Evolutionary conservation across 495 filamentous ascomycete genomes (phyloP).

Genomic region (Mycothermus thermophilus): DNA sequence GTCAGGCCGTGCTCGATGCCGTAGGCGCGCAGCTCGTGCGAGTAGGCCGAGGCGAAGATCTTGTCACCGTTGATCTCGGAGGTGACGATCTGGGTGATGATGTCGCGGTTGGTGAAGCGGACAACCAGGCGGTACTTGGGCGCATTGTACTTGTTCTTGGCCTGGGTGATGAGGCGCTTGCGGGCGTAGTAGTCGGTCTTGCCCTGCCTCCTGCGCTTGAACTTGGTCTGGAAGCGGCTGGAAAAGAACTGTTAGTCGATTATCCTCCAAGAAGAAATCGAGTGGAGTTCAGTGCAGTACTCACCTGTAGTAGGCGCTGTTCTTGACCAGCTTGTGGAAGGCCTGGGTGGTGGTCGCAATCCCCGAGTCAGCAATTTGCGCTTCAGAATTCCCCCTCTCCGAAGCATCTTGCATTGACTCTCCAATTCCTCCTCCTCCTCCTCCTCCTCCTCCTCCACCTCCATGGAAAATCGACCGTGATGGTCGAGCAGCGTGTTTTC

Average conservation of each 20-base stretch:
- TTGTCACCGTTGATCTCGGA: constrained; percentile 97
- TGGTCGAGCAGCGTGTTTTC: constrained; percentile 4
- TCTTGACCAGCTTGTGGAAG: constrained; percentile 95
- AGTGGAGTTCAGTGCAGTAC: too few relatives aligned
- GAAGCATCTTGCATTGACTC: constrained; percentile 98
- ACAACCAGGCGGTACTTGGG: constrained; percentile 99
- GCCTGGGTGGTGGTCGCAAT: constrained; percentile 49
- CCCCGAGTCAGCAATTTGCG: constrained; percentile 96
- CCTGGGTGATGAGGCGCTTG: constrained; percentile 98
- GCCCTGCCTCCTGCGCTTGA: constrained; percentile 87
- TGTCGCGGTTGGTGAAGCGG: constrained; percentile 99
- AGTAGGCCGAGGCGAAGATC: constrained; percentile 83
- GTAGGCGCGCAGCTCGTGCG: constrained; percentile 93
- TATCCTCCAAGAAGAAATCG: not conserved
- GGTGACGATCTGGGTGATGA: constrained; percentile 92
- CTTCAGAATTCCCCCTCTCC: constrained; percentile 68
- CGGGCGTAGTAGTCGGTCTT: constrained; percentile 99
- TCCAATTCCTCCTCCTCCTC: constrained; percentile 15
- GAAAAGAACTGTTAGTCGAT: constrained; percentile 8
- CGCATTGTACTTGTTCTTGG: constrained; percentile 99
- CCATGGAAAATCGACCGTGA: constrained; percentile 3
- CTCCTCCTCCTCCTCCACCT: too few relatives aligned
- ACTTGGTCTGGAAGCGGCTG: constrained; percentile 99
- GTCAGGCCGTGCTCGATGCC: constrained; percentile 96
- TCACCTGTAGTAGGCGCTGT: constrained; percentile 93